These are phyloP conservation scores for Lentinus tigrinus DNA, from an alignment of 768 basidiomycete genomes.

Conservation along the genomic window DNA sequence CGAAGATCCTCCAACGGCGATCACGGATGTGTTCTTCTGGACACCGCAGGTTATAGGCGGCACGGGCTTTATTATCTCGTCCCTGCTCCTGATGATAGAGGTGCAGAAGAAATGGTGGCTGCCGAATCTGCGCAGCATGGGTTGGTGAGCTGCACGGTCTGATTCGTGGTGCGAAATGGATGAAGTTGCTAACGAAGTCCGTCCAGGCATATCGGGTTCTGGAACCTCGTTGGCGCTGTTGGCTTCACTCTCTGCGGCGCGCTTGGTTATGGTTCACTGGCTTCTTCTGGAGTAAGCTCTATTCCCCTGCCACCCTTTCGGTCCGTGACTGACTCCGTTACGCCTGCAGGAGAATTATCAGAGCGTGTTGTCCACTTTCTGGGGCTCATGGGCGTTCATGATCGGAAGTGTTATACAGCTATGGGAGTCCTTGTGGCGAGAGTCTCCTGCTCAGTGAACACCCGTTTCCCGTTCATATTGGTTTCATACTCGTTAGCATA, in stretches of 20 bases:
- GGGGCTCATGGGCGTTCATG: constrained; percentile 63
- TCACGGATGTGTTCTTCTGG: constrained; percentile 55
- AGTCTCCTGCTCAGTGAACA: constrained; percentile 3
- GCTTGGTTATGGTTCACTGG: constrained; percentile 43
- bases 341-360: constrained; percentile 41
- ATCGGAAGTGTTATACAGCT: constrained; percentile 56
- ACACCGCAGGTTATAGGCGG: constrained; percentile 65
- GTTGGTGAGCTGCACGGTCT: constrained; percentile 43
- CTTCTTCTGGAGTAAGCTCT: constrained; percentile 17
- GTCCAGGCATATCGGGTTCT: constrained; percentile 36
- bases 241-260: constrained; percentile 62
- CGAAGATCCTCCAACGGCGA: constrained; percentile 24
- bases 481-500: no score
- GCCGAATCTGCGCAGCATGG: constrained; percentile 42
- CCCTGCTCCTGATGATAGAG: constrained; percentile 50
- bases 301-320: neutral
- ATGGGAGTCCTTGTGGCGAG: constrained; percentile 41
- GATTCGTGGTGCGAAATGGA: no score
- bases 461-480: no score
- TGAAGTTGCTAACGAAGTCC: neutral
- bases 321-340: neutral
- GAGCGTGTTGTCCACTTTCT: constrained; percentile 54
- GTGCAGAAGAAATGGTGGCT: constrained; percentile 55
- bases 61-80: constrained; percentile 53
- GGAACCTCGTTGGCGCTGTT: constrained; percentile 59